A percentile compares a stretch with the other conserved stretches of the same genome.
phyloP scores from a whole-genome alignment of 1,139 yeast species.

The Diutina mesorugosa region DNA sequence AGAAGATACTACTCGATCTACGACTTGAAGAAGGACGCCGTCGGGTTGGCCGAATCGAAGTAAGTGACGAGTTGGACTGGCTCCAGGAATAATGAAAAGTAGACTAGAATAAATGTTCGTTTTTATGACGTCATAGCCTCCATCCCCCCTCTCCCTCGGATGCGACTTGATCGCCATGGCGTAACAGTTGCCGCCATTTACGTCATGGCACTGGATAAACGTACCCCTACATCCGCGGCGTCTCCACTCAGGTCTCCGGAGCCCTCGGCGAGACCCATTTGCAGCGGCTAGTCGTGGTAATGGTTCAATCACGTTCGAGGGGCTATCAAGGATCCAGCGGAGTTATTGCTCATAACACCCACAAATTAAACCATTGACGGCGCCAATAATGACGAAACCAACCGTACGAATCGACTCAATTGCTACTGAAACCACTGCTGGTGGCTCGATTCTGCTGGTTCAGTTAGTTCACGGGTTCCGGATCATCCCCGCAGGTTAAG shows the following conservation, averaged over 20 bases:
- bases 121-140: too few relatives aligned
- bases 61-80: background rate
- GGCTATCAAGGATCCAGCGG: background rate
- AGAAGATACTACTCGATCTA: slow-evolving; percentile 90
- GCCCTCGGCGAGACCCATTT: background rate
- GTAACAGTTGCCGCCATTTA: too few relatives aligned
- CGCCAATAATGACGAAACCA: too few relatives aligned
- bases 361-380: too few relatives aligned
- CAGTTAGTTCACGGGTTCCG: background rate
- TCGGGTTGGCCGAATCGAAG: slow-evolving; percentile 58
- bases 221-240: background rate
- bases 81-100: background rate
- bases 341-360: too few relatives aligned
- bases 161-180: too few relatives aligned
- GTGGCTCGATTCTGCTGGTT: too few relatives aligned
- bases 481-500: background rate
- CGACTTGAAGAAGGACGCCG: slow-evolving; percentile 80
- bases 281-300: background rate
- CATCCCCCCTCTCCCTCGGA: background rate
- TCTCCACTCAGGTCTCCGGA: background rate
- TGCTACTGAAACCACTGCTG: too few relatives aligned
- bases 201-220: too few relatives aligned
- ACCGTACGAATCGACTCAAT: too few relatives aligned
- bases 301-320: background rate
- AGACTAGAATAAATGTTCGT: background rate